Evolutionary conservation across 208 protist genomes (phyloP).

Genomic region (Leishmania lainsoni): DNA sequence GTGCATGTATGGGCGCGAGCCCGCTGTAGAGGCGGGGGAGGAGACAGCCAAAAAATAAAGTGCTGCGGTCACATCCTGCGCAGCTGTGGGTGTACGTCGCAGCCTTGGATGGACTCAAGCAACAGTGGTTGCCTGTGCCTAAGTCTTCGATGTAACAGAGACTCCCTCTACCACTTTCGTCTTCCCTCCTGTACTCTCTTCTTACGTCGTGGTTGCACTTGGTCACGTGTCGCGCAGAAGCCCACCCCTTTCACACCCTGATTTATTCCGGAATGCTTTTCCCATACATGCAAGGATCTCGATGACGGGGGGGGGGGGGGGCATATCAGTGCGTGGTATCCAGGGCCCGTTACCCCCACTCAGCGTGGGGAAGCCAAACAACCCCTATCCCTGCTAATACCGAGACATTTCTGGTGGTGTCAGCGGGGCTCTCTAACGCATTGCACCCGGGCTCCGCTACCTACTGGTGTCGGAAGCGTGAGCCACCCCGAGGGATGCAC

Average conservation of each 20-base stretch:
- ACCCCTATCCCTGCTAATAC: background rate
- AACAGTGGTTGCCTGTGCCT: background rate
- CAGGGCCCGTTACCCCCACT: background rate
- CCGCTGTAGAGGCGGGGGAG: background rate
- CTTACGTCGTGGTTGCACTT: background rate
- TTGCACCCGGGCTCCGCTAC: background rate
- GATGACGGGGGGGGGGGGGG: background rate
- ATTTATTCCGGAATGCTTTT: too few relatives aligned
- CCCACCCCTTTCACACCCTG: background rate
- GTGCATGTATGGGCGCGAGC: background rate
- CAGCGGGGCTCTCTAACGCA: background rate
- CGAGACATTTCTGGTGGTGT: background rate
- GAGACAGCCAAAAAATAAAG: background rate
- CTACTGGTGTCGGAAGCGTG: background rate
- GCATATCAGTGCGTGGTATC: background rate
- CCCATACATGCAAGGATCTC: too few relatives aligned
- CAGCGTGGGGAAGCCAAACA: background rate
- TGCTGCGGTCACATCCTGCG: background rate
- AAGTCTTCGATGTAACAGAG: background rate
- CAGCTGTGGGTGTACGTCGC: background rate
- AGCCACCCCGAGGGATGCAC: background rate
- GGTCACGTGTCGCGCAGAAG: background rate
- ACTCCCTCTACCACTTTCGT: slow-evolving; percentile 3
- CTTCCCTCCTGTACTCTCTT: slow-evolving; percentile 6
- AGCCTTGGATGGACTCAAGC: background rate